phyloP scores from a whole-genome alignment of 257 asterid species.

The Cinchona pubescens region DNA sequence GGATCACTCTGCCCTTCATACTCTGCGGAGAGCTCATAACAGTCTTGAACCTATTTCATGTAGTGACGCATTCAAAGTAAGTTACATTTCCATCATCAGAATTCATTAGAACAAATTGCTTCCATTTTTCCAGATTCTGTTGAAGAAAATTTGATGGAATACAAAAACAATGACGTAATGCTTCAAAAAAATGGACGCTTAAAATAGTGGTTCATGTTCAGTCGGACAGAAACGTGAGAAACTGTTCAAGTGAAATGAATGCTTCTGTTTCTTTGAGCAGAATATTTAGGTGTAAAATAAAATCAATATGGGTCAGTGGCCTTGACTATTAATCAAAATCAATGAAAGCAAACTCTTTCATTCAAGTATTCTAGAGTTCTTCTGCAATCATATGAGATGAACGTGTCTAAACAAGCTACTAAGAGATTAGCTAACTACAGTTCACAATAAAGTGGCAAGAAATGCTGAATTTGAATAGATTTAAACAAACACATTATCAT shows the following conservation, averaged over 20 bases:
- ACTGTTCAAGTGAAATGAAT: background rate
- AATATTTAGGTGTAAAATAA: background rate
- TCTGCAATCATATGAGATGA: background rate
- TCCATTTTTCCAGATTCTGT: no score
- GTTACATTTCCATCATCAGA: slow-evolving; percentile 7
- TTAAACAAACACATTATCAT: background rate
- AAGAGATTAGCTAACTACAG: background rate
- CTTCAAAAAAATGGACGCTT: background rate
- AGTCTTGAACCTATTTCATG: slow-evolving; percentile 76
- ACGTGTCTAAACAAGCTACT: background rate
- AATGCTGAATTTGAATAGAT: background rate
- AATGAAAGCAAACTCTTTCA: background rate
- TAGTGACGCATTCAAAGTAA: slow-evolving; percentile 10
- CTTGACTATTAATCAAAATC: background rate
- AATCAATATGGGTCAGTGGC: background rate
- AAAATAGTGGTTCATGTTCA: background rate
- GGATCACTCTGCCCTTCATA: slow-evolving; percentile 73
- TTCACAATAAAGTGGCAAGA: background rate
- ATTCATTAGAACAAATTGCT: background rate
- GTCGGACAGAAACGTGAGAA: background rate
- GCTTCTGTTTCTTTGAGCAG: background rate
- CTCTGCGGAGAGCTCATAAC: slow-evolving; percentile 87
- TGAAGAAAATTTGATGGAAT: background rate
- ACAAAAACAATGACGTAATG: background rate
- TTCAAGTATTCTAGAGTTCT: background rate